A percentile compares a stretch with the other conserved stretches of the same genome.
Evolutionary conservation across 2,329 filamentous ascomycete species (phyloP).

Genomic region (Cladosporium sphaerospermum): DNA sequence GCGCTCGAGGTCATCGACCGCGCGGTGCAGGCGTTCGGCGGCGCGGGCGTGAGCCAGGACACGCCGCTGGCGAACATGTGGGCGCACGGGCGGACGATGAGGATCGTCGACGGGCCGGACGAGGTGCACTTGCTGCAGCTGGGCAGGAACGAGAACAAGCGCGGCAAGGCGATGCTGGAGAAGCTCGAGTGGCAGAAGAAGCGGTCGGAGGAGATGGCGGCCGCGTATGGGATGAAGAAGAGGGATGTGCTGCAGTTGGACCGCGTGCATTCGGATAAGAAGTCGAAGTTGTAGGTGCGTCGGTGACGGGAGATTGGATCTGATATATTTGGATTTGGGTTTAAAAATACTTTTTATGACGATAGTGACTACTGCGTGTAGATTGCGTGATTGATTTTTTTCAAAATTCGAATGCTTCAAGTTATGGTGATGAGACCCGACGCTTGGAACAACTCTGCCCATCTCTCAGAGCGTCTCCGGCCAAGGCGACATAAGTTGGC

Average conservation of each 20-base stretch:
- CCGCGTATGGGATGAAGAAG: slow-evolving; percentile 47
- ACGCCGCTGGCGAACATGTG: slow-evolving; percentile 69
- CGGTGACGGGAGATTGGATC: not conserved
- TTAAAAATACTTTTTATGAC: too few species aligned
- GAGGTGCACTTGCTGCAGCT: slow-evolving; percentile 87
- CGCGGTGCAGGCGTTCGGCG: slow-evolving; percentile 87
- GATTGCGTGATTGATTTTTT: too few species aligned
- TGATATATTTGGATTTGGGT: too few species aligned
- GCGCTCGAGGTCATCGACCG: slow-evolving; percentile 86
- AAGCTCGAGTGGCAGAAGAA: slow-evolving; percentile 59
- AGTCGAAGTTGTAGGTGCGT: slow-evolving; percentile 36
- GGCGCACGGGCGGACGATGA: slow-evolving; percentile 31
- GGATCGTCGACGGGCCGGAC: slow-evolving; percentile 71
- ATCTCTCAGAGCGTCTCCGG: too few species aligned
- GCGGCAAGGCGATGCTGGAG: slow-evolving; percentile 54
- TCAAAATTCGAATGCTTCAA: too few species aligned
- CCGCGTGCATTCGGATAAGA: slow-evolving; percentile 25
- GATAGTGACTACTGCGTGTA: too few species aligned
- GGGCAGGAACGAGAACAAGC: slow-evolving; percentile 72
- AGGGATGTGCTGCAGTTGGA: slow-evolving; percentile 38
- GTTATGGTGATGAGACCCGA: too few species aligned
- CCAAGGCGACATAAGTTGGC: too few species aligned
- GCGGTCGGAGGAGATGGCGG: slow-evolving; percentile 61
- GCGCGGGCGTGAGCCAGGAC: slow-evolving; percentile 86
- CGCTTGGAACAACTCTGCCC: too few species aligned